phyloP scores from a whole-genome alignment of 441 rosid genomes.

The Erodium trifolium region DNA sequence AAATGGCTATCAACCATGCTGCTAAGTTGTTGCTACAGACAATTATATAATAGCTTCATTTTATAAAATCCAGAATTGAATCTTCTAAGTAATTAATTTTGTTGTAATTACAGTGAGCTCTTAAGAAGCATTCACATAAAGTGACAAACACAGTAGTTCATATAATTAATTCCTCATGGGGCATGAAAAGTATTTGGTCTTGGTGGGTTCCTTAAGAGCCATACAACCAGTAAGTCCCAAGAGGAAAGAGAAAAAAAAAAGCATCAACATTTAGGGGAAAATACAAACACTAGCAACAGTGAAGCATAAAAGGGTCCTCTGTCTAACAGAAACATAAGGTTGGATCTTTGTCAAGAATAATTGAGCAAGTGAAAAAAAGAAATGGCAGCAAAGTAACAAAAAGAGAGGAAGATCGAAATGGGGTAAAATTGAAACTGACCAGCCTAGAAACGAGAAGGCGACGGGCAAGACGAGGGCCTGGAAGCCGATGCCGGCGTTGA shows the following conservation, averaged over 20 bases:
- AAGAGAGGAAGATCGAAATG: not conserved
- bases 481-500: constrained; percentile 92
- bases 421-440: constrained; percentile 30
- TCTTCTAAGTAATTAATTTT: no score
- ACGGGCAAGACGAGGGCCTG: constrained; percentile 91
- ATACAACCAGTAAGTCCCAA: no score
- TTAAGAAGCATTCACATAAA: no score
- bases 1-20: no score
- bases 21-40: no score
- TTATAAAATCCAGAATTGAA: no score
- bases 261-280: not conserved
- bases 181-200: no score
- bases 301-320: constrained; percentile 1
- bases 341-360: constrained; percentile 15
- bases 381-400: no score
- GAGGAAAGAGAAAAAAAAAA: not conserved
- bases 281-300: constrained; percentile 1
- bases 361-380: constrained; percentile 13
- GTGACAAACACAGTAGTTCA: no score
- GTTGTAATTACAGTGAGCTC: no score
- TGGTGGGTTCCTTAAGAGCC: no score
- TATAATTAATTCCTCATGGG: not conserved
- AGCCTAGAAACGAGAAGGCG: constrained; percentile 92
- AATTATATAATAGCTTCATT: no score
- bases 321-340: constrained; percentile 11